Percentiles rank a stretch among this genome's conserved stretches.
Evolutionary conservation across 1,284 basidiomycete species (phyloP).

Genomic region (Anthracocystis walkeri): DNA sequence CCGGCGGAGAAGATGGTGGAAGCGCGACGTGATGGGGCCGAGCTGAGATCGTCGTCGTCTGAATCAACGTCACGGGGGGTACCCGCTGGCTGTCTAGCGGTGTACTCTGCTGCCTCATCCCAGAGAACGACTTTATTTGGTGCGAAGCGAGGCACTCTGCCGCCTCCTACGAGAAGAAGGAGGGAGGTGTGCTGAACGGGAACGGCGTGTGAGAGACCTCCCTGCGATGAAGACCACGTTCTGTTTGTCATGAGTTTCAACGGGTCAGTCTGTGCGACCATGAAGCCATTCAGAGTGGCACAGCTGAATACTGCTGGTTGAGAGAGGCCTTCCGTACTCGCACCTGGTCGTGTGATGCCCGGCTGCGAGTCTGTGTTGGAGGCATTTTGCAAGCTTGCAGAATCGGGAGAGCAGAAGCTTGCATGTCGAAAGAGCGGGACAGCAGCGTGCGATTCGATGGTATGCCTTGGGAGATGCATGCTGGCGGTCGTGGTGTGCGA

Average conservation of each 20-base stretch:
- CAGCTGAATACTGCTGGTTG: slow-evolving; percentile 57
- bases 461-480: slow-evolving; percentile 61
- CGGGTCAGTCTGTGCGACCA: slow-evolving; percentile 54
- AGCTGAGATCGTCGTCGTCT: slow-evolving; percentile 14
- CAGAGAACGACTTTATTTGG: slow-evolving; percentile 65
- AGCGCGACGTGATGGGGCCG: slow-evolving; percentile 21
- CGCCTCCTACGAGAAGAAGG: slow-evolving; percentile 62
- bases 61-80: slow-evolving; percentile 7
- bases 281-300: slow-evolving; percentile 58
- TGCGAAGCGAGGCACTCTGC: slow-evolving; percentile 60
- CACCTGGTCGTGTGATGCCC: too few relatives aligned
- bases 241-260: slow-evolving; percentile 47
- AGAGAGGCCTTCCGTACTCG: slow-evolving; percentile 3
- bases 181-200: slow-evolving; percentile 57
- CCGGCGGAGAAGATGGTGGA: slow-evolving; percentile 60
- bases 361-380: not conserved
- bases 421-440: slow-evolving; percentile 53
- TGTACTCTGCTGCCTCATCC: slow-evolving; percentile 57
- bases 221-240: slow-evolving; percentile 52
- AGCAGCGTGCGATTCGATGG: slow-evolving; percentile 52
- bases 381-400: not conserved
- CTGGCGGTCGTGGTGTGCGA: slow-evolving; percentile 7
- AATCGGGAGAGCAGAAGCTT: slow-evolving; percentile 43
- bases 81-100: not conserved
- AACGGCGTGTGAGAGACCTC: slow-evolving; percentile 52